Conservation (phyloP, 2,329 filamentous ascomycete genomes). For the Fusarium brachygibbosum region DNA sequence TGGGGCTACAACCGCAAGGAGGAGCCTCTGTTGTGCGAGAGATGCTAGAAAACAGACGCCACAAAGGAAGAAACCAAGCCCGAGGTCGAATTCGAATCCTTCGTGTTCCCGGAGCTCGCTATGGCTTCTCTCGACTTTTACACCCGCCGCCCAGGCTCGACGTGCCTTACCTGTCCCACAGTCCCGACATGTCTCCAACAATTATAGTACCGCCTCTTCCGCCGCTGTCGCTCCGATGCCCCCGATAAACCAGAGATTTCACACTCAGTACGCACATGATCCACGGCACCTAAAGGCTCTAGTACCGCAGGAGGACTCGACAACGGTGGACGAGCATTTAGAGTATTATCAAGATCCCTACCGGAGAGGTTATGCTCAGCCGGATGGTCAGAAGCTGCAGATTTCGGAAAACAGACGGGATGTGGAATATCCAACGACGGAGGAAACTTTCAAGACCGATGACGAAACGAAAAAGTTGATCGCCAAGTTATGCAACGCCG, state of each 20-base stretch:
- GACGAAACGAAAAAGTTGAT: slow-evolving; percentile 56
- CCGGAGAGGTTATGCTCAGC: slow-evolving; percentile 65
- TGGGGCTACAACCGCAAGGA: slow-evolving; percentile 45
- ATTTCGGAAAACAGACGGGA: slow-evolving; percentile 67
- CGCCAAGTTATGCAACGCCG: slow-evolving; percentile 57
- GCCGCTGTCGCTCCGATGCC: slow-evolving; percentile 34
- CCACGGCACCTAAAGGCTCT: slow-evolving; percentile 65
- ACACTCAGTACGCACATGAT: slow-evolving; percentile 34
- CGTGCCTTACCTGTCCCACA: slow-evolving; percentile 30
- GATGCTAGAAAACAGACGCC: slow-evolving; percentile 36
- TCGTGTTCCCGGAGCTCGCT: slow-evolving; percentile 53
- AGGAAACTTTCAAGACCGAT: slow-evolving; percentile 56
- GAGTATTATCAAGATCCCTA: slow-evolving; percentile 67
- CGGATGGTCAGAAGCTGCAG: slow-evolving; percentile 62
- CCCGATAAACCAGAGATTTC: slow-evolving; percentile 24
- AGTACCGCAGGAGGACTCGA: slow-evolving; percentile 64
- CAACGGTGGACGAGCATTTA: slow-evolving; percentile 66
- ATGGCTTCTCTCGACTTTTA: slow-evolving; percentile 61
- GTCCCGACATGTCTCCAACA: slow-evolving; percentile 40
- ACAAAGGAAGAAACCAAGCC: slow-evolving; percentile 15
- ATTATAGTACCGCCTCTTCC: slow-evolving; percentile 49
- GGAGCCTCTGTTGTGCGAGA: slow-evolving; percentile 45
- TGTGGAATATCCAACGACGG: slow-evolving; percentile 59
- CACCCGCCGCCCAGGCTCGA: slow-evolving; percentile 46
- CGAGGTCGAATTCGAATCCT: slow-evolving; percentile 15